phyloP scores from a whole-genome alignment of 2,329 filamentous ascomycete species.

The Trichoderma endophyticum region DNA sequence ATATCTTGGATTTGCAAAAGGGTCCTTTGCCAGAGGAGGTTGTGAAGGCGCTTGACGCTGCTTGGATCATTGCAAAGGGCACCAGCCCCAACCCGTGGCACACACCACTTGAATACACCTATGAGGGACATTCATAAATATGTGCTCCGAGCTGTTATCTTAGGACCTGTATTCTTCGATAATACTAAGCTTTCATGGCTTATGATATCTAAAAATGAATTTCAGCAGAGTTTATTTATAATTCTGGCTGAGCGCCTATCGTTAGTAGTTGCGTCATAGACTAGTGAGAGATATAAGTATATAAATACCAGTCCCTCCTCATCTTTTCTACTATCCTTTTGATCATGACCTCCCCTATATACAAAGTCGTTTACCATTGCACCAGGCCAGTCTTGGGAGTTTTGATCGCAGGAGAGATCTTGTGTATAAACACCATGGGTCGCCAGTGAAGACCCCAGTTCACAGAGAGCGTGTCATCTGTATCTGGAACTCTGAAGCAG shows the following conservation, averaged over 20 bases:
- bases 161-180: neutral
- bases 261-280: neutral
- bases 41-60: conserved; percentile 37
- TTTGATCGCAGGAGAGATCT: neutral
- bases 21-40: conserved; percentile 70
- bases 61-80: conserved; percentile 5
- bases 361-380: neutral
- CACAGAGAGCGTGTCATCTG: neutral
- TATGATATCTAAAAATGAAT: neutral
- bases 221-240: neutral
- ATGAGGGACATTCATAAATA: conserved; percentile 9
- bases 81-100: conserved; percentile 10
- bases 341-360: neutral
- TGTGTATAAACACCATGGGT: neutral
- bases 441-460: neutral
- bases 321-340: neutral
- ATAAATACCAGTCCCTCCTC: neutral
- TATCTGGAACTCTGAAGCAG: neutral
- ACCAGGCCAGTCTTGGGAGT: neutral
- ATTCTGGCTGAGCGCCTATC: neutral
- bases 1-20: conserved; percentile 49
- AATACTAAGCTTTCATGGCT: neutral
- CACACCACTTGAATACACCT: conserved; percentile 1
- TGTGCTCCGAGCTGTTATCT: neutral
- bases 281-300: neutral